phyloP scores from a whole-genome alignment of 257 asterid species.

The Marsdenia floribunda region DNA sequence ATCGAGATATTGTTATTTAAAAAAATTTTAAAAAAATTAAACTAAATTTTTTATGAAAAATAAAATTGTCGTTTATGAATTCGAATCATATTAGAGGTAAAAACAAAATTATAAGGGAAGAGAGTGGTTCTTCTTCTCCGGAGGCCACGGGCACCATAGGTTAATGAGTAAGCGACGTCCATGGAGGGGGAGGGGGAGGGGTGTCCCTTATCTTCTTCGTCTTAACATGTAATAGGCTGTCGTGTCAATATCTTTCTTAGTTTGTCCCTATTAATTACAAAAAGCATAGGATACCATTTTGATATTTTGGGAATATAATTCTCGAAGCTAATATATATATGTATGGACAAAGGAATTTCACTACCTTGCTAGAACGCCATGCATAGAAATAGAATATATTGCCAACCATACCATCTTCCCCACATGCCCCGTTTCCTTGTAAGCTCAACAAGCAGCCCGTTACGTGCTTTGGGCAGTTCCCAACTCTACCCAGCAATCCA shows the following conservation, averaged over 20 bases:
- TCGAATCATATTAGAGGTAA: too few species aligned
- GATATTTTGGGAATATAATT: constrained; percentile 9
- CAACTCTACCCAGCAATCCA: neutral
- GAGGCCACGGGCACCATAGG: neutral
- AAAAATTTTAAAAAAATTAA: too few species aligned
- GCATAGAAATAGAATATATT: neutral
- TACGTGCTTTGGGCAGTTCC: neutral
- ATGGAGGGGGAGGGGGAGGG: too few species aligned
- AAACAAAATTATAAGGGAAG: too few species aligned
- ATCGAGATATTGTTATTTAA: too few species aligned
- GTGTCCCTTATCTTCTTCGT: constrained; percentile 13
- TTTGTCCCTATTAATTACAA: constrained; percentile 12
- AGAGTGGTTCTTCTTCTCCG: neutral
- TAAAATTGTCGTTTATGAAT: too few species aligned
- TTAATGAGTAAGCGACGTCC: too few species aligned
- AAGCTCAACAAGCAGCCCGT: neutral
- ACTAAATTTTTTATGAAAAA: too few species aligned
- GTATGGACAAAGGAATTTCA: constrained; percentile 9
- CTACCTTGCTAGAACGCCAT: neutral
- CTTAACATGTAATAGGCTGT: neutral
- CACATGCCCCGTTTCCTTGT: constrained; percentile 17
- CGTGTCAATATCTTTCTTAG: constrained; percentile 10
- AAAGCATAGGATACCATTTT: constrained; percentile 34
- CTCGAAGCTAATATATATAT: neutral
- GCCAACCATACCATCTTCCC: constrained; percentile 9